A percentile compares a stretch with the other conserved stretches of the same genome.
These are phyloP conservation scores for Spatholobus suberectus DNA, from an alignment of 306 rosid genomes.

Conservation along the genomic window DNA sequence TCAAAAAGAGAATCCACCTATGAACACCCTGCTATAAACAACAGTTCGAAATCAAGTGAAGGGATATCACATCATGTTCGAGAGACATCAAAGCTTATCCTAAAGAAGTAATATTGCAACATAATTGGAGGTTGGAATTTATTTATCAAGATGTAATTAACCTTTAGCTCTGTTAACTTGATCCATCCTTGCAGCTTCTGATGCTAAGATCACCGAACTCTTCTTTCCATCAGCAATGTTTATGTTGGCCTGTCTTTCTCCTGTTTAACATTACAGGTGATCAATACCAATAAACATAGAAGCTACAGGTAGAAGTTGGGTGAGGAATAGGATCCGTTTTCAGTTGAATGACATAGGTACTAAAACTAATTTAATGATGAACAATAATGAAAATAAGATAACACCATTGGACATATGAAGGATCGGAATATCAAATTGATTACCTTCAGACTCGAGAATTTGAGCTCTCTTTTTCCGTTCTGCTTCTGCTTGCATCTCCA, in stretches of 20 bases:
- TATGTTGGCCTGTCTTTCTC: conserved; percentile 90
- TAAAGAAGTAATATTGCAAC: conserved; percentile 17
- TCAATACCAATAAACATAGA: conserved; percentile 35
- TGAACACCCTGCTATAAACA: neutral
- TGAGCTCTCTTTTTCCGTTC: conserved; percentile 97
- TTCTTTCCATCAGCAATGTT: conserved; percentile 94
- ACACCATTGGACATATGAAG: conserved; percentile 9
- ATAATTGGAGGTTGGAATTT: conserved; percentile 23
- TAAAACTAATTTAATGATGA: conserved; percentile 35
- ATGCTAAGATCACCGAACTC: conserved; percentile 82
- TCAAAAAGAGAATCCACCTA: conserved; percentile 9
- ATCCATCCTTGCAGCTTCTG: conserved; percentile 92
- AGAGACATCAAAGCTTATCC: conserved; percentile 27
- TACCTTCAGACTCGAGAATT: conserved; percentile 97
- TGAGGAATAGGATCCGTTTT: neutral
- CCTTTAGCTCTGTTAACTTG: conserved; percentile 87
- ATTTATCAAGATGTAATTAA: conserved; percentile 36
- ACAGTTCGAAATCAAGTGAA: conserved; percentile 7
- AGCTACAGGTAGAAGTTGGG: neutral
- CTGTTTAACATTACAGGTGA: conserved; percentile 57
- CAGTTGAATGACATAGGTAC: conserved; percentile 9
- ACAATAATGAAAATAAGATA: conserved; percentile 20
- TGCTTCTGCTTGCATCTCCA: conserved; percentile 99
- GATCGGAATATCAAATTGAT: conserved; percentile 30
- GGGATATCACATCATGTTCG: conserved; percentile 30